Conservation (phyloP, 768 basidiomycete species). For the Auricularia cornea region DNA sequence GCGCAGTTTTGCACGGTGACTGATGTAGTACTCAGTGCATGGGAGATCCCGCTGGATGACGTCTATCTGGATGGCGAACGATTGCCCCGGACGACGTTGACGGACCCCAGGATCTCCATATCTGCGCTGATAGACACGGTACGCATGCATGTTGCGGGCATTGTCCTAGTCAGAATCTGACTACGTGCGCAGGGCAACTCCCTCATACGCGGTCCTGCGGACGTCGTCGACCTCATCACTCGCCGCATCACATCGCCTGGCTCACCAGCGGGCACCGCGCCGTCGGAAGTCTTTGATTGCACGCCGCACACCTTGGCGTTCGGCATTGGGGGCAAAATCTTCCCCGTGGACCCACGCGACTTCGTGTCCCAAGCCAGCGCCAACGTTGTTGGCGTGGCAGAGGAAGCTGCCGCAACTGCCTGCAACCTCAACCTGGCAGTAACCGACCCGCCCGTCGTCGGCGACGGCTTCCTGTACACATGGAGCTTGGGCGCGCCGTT, state of each 20-base stretch:
- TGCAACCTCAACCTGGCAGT: conserved; percentile 50
- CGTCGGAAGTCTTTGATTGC: conserved; percentile 45
- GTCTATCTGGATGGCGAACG: conserved; percentile 60
- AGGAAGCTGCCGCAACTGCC: not conserved
- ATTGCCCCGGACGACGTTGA: conserved; percentile 48
- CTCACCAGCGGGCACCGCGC: conserved; percentile 52
- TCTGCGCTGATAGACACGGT: conserved; percentile 71
- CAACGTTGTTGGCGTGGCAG: not conserved
- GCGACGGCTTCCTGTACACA: conserved; percentile 47
- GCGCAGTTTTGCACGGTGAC: not conserved
- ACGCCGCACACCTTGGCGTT: conserved; percentile 57
- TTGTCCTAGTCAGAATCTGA: not conserved
- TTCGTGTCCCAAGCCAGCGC: conserved; percentile 29
- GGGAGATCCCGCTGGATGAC: conserved; percentile 66
- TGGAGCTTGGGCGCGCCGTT: conserved; percentile 77
- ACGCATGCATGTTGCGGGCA: conserved; percentile 14
- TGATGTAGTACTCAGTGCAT: conserved; percentile 30
- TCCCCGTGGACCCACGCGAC: conserved; percentile 71
- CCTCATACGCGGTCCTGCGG: conserved; percentile 63
- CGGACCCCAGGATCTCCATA: conserved; percentile 39
- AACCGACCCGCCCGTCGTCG: conserved; percentile 55
- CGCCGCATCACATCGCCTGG: conserved; percentile 49
- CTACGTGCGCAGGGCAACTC: conserved; percentile 52
- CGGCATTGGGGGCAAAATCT: conserved; percentile 56
- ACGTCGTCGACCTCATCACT: conserved; percentile 48